These are phyloP conservation scores for Carallia brachiata DNA, from an alignment of 345 rosid genomes.

Conservation along the genomic window DNA sequence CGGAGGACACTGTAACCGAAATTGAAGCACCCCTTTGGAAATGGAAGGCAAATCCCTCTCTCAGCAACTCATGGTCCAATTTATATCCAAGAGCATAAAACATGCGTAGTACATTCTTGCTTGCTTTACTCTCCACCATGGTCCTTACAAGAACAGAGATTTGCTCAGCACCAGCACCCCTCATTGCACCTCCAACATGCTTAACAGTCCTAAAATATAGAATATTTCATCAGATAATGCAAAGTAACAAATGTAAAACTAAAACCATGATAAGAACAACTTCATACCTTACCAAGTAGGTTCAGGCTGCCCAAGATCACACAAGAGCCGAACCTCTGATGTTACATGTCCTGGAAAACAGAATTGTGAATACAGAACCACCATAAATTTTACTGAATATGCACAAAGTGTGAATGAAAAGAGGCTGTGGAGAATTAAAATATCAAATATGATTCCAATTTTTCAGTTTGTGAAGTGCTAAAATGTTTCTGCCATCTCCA, in stretches of 20 bases:
- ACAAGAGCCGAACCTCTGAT: constrained; percentile 81
- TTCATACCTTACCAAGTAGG: constrained; percentile 59
- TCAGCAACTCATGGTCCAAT: constrained; percentile 84
- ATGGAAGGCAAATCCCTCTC: constrained; percentile 86
- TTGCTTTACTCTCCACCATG: constrained; percentile 92
- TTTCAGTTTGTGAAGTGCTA: too few relatives aligned
- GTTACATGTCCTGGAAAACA: constrained; percentile 50
- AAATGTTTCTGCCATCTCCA: too few relatives aligned
- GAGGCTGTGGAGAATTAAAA: too few relatives aligned
- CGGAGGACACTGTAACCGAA: constrained; percentile 69
- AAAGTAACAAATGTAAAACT: not conserved
- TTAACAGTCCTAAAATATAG: constrained; percentile 63
- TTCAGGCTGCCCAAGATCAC: constrained; percentile 88
- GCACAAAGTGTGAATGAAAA: too few relatives aligned
- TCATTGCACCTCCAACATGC: constrained; percentile 88
- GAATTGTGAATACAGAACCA: too few relatives aligned
- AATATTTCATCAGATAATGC: not conserved
- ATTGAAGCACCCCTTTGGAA: constrained; percentile 61
- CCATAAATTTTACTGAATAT: too few relatives aligned
- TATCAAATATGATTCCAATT: too few relatives aligned
- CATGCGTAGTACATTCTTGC: constrained; percentile 79
- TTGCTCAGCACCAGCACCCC: constrained; percentile 95
- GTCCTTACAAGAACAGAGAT: constrained; percentile 76
- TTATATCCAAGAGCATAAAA: constrained; percentile 87
- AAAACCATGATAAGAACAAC: not conserved